Evolutionary conservation across 805 yeast genomes (phyloP).

Genomic region (Sungouiella blattae): DNA sequence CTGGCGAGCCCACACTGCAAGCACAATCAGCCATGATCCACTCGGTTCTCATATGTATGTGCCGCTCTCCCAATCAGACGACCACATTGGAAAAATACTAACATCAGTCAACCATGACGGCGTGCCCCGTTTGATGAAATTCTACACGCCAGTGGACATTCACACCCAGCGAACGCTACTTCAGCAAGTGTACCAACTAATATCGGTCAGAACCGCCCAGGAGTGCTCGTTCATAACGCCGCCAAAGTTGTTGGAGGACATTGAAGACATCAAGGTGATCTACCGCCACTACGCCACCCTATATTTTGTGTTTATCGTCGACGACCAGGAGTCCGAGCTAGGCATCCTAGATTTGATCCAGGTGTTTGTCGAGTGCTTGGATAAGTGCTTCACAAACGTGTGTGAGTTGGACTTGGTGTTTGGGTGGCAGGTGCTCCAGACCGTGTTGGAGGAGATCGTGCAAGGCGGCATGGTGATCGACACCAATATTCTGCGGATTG

Average conservation of each 20-base stretch:
- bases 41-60: constrained; percentile 77
- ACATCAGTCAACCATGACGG: constrained; percentile 79
- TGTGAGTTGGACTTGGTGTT: constrained; percentile 96
- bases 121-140: constrained; percentile 82
- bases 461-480: constrained; percentile 99
- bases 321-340: constrained; percentile 90
- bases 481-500: constrained; percentile 78
- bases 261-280: constrained; percentile 80
- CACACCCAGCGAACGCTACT: constrained; percentile 76
- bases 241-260: constrained; percentile 70
- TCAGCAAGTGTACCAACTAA: constrained; percentile 76
- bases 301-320: constrained; percentile 94
- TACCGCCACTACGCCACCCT: constrained; percentile 93
- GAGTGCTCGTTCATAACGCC: constrained; percentile 90
- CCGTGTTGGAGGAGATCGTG: constrained; percentile 85
- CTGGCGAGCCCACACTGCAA: too few relatives aligned
- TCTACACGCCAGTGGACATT: constrained; percentile 87
- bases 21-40: constrained; percentile 85
- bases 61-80: too few relatives aligned
- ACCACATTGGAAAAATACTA: too few relatives aligned
- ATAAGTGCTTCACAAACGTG: constrained; percentile 88
- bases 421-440: constrained; percentile 95
- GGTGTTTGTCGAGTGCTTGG: constrained; percentile 93
- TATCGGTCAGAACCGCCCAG: constrained; percentile 63
- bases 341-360: constrained; percentile 93